These are phyloP conservation scores for Dothideomycetes sp. DNA, from an alignment of 2,329 filamentous ascomycete genomes.

Conservation along the genomic window DNA sequence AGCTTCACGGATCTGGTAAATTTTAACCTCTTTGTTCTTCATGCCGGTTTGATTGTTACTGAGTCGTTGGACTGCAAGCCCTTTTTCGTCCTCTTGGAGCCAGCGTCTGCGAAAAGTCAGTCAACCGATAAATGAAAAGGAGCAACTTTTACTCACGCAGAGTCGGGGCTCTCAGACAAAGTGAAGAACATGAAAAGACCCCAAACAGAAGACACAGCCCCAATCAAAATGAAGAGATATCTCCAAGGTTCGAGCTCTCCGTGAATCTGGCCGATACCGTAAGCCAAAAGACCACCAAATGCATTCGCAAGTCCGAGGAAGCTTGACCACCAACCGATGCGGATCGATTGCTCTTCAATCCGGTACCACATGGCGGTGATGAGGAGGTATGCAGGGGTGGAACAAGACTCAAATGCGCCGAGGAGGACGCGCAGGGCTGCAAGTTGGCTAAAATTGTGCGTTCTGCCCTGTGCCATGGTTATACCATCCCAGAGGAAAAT, in stretches of 20 bases:
- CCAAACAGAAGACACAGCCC: conserved; percentile 46
- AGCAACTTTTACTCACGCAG: too few species aligned
- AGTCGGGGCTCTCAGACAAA: conserved; percentile 47
- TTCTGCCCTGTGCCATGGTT: too few species aligned
- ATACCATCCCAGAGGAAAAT: too few species aligned
- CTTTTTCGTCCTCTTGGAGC: conserved; percentile 39
- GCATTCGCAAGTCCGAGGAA: neutral
- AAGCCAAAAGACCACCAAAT: too few species aligned
- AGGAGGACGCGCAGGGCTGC: neutral
- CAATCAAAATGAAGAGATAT: conserved; percentile 57
- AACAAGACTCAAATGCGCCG: neutral
- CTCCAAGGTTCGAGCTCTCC: conserved; percentile 50
- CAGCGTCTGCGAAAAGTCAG: too few species aligned
- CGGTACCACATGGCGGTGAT: neutral
- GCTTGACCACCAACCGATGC: neutral
- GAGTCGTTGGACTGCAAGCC: conserved; percentile 45
- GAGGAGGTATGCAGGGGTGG: neutral
- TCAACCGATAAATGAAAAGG: too few species aligned
- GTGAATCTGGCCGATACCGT: conserved; percentile 49
- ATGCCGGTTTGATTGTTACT: conserved; percentile 44
- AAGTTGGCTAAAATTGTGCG: too few species aligned
- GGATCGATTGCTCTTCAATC: neutral
- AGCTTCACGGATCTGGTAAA: conserved; percentile 44
- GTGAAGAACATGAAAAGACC: conserved; percentile 47
- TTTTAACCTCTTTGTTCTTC: conserved; percentile 46